These are phyloP conservation scores for Cladosporium sphaerospermum DNA, from an alignment of 2,329 filamentous ascomycete species.

Conservation along the genomic window DNA sequence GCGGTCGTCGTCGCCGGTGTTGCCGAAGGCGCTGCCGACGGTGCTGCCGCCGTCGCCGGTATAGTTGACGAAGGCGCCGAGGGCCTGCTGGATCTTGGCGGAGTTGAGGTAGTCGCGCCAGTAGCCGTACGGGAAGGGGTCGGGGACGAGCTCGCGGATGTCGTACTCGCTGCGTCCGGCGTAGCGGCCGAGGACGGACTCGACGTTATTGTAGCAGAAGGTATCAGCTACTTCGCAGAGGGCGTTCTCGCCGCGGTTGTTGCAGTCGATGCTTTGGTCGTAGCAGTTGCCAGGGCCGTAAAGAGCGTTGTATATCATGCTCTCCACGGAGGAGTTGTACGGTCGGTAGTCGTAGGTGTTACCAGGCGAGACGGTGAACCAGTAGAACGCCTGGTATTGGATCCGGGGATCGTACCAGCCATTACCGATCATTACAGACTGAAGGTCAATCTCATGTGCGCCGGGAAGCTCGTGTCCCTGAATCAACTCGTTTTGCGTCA, in stretches of 20 bases:
- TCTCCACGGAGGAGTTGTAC: conserved; percentile 45
- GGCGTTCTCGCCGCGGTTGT: conserved; percentile 43
- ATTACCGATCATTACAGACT: conserved; percentile 41
- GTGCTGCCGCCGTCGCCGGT: conserved; percentile 38
- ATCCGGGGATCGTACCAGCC: conserved; percentile 54
- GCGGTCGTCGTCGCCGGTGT: conserved; percentile 46
- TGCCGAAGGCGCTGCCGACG: conserved; percentile 40
- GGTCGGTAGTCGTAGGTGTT: conserved; percentile 53
- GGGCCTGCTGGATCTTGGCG: conserved; percentile 47
- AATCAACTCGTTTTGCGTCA: conserved; percentile 26
- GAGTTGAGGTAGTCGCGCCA: conserved; percentile 55
- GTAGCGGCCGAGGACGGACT: conserved; percentile 47
- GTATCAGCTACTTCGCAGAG: conserved; percentile 50
- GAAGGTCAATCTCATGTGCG: conserved; percentile 29
- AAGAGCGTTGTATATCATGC: conserved; percentile 52
- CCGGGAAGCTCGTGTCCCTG: conserved; percentile 19
- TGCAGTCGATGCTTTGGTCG: conserved; percentile 52
- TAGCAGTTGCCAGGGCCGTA: conserved; percentile 57
- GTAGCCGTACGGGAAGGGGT: conserved; percentile 53
- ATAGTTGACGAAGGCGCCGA: conserved; percentile 57
- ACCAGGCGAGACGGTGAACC: conserved; percentile 50
- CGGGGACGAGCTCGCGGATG: conserved; percentile 48
- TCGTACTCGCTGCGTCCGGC: conserved; percentile 55
- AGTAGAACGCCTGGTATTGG: conserved; percentile 53
- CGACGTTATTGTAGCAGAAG: conserved; percentile 51